Evolutionary conservation across 495 filamentous ascomycete genomes (phyloP), one percentile per base, ranked within the genome.

Genomic region (Tuber microsphaerosporum): DNA sequence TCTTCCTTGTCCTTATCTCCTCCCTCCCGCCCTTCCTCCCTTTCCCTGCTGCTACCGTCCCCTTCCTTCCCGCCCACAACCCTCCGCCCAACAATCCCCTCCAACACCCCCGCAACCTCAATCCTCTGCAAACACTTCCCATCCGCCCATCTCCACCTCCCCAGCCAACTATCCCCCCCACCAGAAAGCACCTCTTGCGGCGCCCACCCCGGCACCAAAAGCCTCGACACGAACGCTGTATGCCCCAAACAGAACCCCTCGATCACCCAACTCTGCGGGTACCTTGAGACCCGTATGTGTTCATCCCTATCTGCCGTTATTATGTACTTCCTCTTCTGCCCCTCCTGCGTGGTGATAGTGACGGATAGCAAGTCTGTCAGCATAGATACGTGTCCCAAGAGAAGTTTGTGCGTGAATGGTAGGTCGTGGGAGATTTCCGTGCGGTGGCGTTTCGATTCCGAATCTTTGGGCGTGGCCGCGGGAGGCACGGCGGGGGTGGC

Each of bases 341-440:
- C 56, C 80, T 76, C 51, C 17, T 72, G 71, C 5, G 22, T 51
- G 31, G 71, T 75, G 5, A 79, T 42, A 8, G 80, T 73, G n/a
- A 78, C 75, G 7, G 87, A 89, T 41, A 89, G 86, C 46, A 97
- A 77, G 80, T 94, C 91, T 0, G 93, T 94, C 41, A 99, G 89
- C 88, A 97, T 90, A 0, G 95, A 97, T 12, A 97, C 94, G 85
- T 99, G 95, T 20, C 95, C 95, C 0, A 98, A 89, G 37, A 97
- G 85, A 1, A 93, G 85, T 48, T 90, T 86, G 80, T 92, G 89
- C 74, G 91, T 89, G 83, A 96, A 95, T 14, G 84, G 83, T 5
- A 87, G 84, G 73, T 81, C 80, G 71, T 84, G 80, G 71, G 86
- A 83, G 78, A 88, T 86, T 26, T 84, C 82, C 2, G 77, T 75